Evolutionary conservation across 768 basidiomycete genomes (phyloP).

Genomic region (Leccinellum luteum): DNA sequence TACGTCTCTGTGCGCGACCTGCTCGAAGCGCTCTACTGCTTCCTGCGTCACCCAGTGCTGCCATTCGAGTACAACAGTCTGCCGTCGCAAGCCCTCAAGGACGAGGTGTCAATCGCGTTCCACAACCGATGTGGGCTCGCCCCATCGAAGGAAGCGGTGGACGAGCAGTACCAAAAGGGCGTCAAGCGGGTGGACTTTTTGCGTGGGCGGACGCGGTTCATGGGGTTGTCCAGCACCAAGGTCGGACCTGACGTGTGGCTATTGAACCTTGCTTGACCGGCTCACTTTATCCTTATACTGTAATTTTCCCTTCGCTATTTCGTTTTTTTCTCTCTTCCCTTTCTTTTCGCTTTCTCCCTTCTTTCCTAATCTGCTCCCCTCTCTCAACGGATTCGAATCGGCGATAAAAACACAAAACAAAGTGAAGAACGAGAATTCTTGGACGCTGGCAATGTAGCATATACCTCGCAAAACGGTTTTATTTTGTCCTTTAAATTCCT

Average conservation of each 20-base stretch:
- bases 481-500: slow-evolving; percentile 10
- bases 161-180: slow-evolving; percentile 44
- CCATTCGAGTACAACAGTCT: slow-evolving; percentile 39
- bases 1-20: slow-evolving; percentile 48
- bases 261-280: slow-evolving; percentile 28
- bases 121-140: slow-evolving; percentile 38
- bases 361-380: neutral
- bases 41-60: slow-evolving; percentile 41
- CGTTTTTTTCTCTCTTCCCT: slow-evolving; percentile 14
- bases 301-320: slow-evolving; percentile 8
- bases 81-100: slow-evolving; percentile 32
- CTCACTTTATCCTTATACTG: slow-evolving; percentile 24
- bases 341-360: slow-evolving; percentile 7
- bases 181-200: slow-evolving; percentile 58
- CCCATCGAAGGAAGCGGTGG: slow-evolving; percentile 27
- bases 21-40: slow-evolving; percentile 42
- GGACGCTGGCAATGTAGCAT: slow-evolving; percentile 23
- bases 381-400: neutral
- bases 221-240: slow-evolving; percentile 42
- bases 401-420: slow-evolving; percentile 18
- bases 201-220: slow-evolving; percentile 40
- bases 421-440: slow-evolving; percentile 5
- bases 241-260: slow-evolving; percentile 37
- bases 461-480: slow-evolving; percentile 6
- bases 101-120: slow-evolving; percentile 43